Conservation (phyloP, 768 basidiomycete species). For the Mycena filopes region DNA sequence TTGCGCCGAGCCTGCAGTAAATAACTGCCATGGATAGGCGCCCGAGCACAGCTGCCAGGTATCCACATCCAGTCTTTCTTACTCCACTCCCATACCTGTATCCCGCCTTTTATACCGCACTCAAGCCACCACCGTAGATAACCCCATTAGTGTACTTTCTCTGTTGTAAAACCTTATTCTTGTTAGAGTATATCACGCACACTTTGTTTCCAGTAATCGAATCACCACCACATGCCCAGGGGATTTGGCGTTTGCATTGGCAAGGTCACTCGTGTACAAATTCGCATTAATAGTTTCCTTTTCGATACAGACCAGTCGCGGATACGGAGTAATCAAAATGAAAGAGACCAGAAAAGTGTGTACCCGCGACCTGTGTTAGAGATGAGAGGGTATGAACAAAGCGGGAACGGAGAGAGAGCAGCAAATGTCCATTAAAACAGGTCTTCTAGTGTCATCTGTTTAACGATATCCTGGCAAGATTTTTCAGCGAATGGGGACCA, state of each 20-base stretch:
- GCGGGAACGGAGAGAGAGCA: conserved; percentile 12
- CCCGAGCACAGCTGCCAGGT: neutral
- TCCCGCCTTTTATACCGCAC: conserved; percentile 14
- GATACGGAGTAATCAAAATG: conserved; percentile 26
- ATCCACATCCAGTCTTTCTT: neutral
- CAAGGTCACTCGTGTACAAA: conserved; percentile 19
- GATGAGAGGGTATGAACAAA: conserved; percentile 28
- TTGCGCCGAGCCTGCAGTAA: neutral
- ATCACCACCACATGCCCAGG: neutral
- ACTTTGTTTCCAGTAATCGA: conserved; percentile 4
- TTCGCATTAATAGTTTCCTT: conserved; percentile 31
- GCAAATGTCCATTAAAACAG: conserved; percentile 66
- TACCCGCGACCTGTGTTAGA: conserved; percentile 21
- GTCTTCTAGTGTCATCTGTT: conserved; percentile 98
- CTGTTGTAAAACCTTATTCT: conserved; percentile 17
- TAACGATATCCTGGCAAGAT: conserved; percentile 88
- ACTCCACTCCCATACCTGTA: conserved; percentile 18
- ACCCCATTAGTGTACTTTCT: conserved; percentile 17
- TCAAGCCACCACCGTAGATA: conserved; percentile 9
- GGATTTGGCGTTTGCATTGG: neutral
- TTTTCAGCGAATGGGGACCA: neutral
- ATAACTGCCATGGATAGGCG: neutral
- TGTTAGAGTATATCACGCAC: conserved; percentile 15
- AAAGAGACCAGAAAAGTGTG: conserved; percentile 8
- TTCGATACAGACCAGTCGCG: conserved; percentile 30